Base-by-base conservation (phyloP, 108 stramenopile species). In the Aurantiochytrium sp. region DNA sequence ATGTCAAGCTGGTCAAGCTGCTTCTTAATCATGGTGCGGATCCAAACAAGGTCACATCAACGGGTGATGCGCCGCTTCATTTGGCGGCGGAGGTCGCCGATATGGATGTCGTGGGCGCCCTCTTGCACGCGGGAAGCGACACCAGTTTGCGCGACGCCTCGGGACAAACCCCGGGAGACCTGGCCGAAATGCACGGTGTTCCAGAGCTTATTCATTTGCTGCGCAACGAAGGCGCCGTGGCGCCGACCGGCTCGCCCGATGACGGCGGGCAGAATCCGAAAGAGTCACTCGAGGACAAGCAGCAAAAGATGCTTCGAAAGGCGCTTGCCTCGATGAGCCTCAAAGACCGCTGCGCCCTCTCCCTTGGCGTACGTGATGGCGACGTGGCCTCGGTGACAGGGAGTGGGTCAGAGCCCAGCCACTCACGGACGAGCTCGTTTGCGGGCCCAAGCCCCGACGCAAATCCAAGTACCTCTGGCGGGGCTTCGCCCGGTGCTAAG, bases 281-380 rank as follows among this genome's bases (percentile, higher is more conserved):
- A 28, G 76, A 83, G 23, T 53, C 49, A 12, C 51, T 47, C 25
- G 76, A 83, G 28, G 76, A 83, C 51, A 83, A 83, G 51, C 76
- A 83, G 76, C 45, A 83, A 25, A 83, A 83, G 28, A 83, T 83
- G 76, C 51, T 83, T 14, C 76, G 76, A 6, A 83, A 83, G 51
- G 76, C 76, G 45, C 76, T 83, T 12, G 76, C 76, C n/a, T 83
- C 76, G 51, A 83, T 83, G 76, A 83, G 76, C 51, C 51, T 83
- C 23, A 83, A 83, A 23, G 76, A 83, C 76, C 76, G 76, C 28
- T 83, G 76, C 51, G 76, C 76, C 16, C 76, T 83, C 49, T 83
- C 76, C 1, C 76, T 83, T 23, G 76, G 76, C 25, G 51, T 83
- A 18, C 64, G 64, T 0, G 64, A 69, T 14, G 25, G 35, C 35